These are phyloP conservation scores for Exophiala alcalophila DNA, from an alignment of 2,329 filamentous ascomycete genomes.

Conservation along the genomic window DNA sequence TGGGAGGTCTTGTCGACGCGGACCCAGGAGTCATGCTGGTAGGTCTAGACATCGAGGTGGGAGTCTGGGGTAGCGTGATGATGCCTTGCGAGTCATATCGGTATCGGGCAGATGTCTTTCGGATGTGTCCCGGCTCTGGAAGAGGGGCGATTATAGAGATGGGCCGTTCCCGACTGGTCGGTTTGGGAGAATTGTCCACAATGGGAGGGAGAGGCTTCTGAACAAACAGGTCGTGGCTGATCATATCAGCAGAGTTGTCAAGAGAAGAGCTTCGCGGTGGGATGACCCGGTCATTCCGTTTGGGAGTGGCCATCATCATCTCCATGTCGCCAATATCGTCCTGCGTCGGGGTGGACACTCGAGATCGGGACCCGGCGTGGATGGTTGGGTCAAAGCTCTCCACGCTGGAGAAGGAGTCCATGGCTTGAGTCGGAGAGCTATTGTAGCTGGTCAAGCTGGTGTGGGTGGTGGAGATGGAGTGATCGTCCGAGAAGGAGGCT, in stretches of 20 bases:
- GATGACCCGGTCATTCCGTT: neutral
- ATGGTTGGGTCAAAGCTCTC: slow-evolving; percentile 4
- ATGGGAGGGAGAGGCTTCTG: slow-evolving; percentile 4
- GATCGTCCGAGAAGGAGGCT: slow-evolving; percentile 18
- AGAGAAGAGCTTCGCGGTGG: slow-evolving; percentile 2
- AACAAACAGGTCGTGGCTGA: slow-evolving; percentile 9
- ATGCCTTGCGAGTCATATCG: slow-evolving; percentile 14
- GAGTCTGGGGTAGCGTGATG: slow-evolving; percentile 8
- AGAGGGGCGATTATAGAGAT: slow-evolving; percentile 24
- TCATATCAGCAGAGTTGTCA: slow-evolving; percentile 3
- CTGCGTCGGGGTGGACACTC: slow-evolving; percentile 15
- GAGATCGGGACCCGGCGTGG: slow-evolving; percentile 1
- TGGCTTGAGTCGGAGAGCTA: slow-evolving; percentile 6
- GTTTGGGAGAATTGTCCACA: neutral
- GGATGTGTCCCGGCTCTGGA: slow-evolving; percentile 23
- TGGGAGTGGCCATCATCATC: slow-evolving; percentile 16
- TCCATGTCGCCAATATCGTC: slow-evolving; percentile 16
- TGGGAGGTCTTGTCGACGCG: slow-evolving; percentile 11
- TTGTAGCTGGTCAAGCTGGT: slow-evolving; percentile 22
- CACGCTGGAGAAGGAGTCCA: slow-evolving; percentile 16
- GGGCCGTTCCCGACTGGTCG: slow-evolving; percentile 5
- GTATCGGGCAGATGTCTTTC: slow-evolving; percentile 23
- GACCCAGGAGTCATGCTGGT: too few relatives aligned
- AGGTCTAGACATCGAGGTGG: too few relatives aligned
- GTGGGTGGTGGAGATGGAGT: slow-evolving; percentile 21